Evolutionary conservation across 2,329 filamentous ascomycete species (phyloP).

Genomic region (Ophiostoma piceae): DNA sequence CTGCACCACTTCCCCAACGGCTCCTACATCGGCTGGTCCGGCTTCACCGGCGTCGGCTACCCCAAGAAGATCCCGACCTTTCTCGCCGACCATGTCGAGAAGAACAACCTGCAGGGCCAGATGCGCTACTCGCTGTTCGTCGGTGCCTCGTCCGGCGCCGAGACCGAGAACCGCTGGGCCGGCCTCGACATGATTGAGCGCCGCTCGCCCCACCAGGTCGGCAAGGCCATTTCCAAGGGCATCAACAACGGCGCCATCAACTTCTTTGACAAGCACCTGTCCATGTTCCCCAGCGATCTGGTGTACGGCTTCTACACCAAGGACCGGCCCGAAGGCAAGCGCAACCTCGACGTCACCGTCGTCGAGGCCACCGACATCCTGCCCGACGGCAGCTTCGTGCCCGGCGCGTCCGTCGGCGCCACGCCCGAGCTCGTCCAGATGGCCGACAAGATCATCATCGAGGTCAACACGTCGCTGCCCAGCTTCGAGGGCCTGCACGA

Average conservation of each 20-base stretch:
- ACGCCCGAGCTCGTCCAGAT: conserved; percentile 83
- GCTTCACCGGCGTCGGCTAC: conserved; percentile 86
- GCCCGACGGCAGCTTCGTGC: conserved; percentile 82
- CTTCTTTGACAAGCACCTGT: conserved; percentile 90
- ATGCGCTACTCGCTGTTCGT: conserved; percentile 84
- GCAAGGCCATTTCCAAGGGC: conserved; percentile 82
- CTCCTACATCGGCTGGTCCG: conserved; percentile 85
- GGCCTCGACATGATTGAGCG: conserved; percentile 83
- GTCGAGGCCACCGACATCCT: conserved; percentile 84
- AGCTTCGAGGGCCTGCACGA: conserved; percentile 86
- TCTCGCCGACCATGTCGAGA: conserved; percentile 82
- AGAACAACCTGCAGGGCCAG: conserved; percentile 77
- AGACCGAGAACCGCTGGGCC: conserved; percentile 93
- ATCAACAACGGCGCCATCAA: conserved; percentile 86
- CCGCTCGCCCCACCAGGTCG: conserved; percentile 79
- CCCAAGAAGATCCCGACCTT: conserved; percentile 82
- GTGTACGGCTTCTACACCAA: conserved; percentile 85
- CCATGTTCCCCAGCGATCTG: conserved; percentile 84
- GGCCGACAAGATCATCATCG: conserved; percentile 89
- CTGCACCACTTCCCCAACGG: conserved; percentile 77
- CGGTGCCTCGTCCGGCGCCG: conserved; percentile 80
- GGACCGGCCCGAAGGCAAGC: conserved; percentile 65
- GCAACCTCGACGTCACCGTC: conserved; percentile 74
- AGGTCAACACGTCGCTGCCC: conserved; percentile 82
- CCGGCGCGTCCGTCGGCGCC: conserved; percentile 78